Evolutionary conservation across 2,329 filamentous ascomycete genomes (phyloP), one percentile per base, ranked within the genome.

Genomic region (Coleophoma cylindrospora): DNA sequence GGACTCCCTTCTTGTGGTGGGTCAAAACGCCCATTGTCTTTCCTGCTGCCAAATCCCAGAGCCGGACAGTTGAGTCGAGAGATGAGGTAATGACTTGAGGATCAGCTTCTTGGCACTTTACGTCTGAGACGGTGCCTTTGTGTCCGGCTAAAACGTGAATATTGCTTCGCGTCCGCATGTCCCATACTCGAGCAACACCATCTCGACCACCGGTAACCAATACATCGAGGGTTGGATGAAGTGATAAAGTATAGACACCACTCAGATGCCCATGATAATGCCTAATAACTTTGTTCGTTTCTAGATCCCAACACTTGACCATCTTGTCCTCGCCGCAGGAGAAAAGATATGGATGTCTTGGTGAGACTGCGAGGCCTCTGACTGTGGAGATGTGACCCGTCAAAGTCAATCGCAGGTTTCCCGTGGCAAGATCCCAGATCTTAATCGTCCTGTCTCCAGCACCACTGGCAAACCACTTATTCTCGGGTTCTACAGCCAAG

Each of bases 231-330:
- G 91, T 96, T 0, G 94, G 94, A 66, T 99, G 94, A n/a, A 99
- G 74, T 2, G 88, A 82, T 6, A 99, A 75, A 1, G 91, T 91
- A 71, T 99, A 99, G 4, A 99, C 94, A 56, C 94, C 94, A 61
- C 89, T 95, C 19, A 99, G 74, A 71, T 99, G 94, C 15, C 95
- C 95, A 67, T 99, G 94, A 68, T 97, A 99, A 70, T 96, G 91
- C 37, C 92, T 83, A 64, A 97, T 96, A 53, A 99, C 94, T 70
- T 96, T 96, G 74, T 99, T 99, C n/a, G 92, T 96, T 70, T 99
- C 94, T 57, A 99, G 74, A 73, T 99, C 94, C 94, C 94, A 99
- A 72, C 94, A 99, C 71, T 99, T 99, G 55, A 99, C 94, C 91
- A 96, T 96, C 75, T 99, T 99, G 68, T 99, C 94, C 70, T 99